Percentiles rank a stretch among this genome's conserved stretches.
These are phyloP conservation scores for Grigorovia jiainica DNA, from an alignment of 805 yeast genomes.

Conservation along the genomic window DNA sequence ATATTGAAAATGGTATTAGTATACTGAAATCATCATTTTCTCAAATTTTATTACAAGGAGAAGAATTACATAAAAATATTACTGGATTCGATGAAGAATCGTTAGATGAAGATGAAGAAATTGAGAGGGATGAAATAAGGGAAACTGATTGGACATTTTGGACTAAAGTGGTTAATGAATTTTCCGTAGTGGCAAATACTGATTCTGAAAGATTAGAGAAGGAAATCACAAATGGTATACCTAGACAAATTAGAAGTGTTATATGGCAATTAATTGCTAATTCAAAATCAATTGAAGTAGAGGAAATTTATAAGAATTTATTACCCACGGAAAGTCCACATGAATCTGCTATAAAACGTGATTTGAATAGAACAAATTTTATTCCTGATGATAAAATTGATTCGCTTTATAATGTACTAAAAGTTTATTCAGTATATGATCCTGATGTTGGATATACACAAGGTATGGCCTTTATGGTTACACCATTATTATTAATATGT, in stretches of 20 bases:
- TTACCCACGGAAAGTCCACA: conserved; percentile 52
- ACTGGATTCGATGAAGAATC: conserved; percentile 1
- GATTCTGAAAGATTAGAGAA: conserved; percentile 50
- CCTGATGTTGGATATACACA: conserved; percentile 96
- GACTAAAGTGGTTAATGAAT: conserved; percentile 73
- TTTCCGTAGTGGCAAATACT: conserved; percentile 52
- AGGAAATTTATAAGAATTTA: conserved; percentile 26
- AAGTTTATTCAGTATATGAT: conserved; percentile 78
- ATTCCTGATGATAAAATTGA: conserved; percentile 53
- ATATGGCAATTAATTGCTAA: conserved; percentile 86
- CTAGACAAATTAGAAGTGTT: conserved; percentile 75
- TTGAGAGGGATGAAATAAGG: conserved; percentile 32
- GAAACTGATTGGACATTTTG: conserved; percentile 76
- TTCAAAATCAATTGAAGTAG: conserved; percentile 52
- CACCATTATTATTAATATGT: conserved; percentile 73
- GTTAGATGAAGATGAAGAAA: conserved; percentile 9
- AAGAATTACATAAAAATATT: conserved; percentile 6
- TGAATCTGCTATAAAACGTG: conserved; percentile 72
- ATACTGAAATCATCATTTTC: conserved; percentile 31
- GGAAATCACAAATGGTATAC: conserved; percentile 70
- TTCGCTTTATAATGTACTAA: conserved; percentile 64
- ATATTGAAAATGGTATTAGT: conserved; percentile 39
- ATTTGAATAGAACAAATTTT: conserved; percentile 77
- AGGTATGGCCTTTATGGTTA: conserved; percentile 91
- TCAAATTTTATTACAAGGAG: conserved; percentile 14